phyloP scores from a whole-genome alignment of 2,329 filamentous ascomycete genomes.

The Chrysosporium keratinophilum region DNA sequence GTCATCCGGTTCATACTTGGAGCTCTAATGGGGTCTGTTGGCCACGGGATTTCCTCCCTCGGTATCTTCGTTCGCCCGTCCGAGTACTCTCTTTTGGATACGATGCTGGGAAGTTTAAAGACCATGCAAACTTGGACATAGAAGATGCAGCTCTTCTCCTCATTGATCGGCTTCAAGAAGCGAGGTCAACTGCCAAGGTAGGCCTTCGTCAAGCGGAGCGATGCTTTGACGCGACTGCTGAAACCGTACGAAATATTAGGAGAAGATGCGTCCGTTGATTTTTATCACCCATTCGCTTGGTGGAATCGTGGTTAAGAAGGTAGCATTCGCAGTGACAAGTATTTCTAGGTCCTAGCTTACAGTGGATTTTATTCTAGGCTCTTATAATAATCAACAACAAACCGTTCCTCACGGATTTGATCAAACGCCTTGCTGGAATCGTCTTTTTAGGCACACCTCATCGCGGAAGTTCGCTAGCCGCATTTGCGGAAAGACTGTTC shows the following conservation, averaged over 20 bases:
- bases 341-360: background rate
- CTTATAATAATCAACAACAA: slow-evolving; percentile 3
- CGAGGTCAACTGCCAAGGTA: slow-evolving; percentile 2
- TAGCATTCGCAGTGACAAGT: background rate
- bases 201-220: background rate
- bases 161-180: background rate
- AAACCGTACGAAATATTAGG: background rate
- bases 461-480: background rate
- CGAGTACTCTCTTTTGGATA: slow-evolving; percentile 6
- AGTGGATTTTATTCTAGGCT: background rate
- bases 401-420: background rate
- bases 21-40: slow-evolving; percentile 3
- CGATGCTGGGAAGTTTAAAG: background rate
- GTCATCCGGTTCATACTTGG: slow-evolving; percentile 5
- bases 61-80: background rate
- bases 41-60: slow-evolving; percentile 3
- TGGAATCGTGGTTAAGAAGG: slow-evolving; percentile 7
- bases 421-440: background rate
- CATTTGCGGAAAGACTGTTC: background rate
- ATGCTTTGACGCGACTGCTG: background rate
- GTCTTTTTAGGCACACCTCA: slow-evolving; percentile 7
- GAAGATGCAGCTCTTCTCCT: slow-evolving; percentile 3
- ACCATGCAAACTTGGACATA: slow-evolving; percentile 1
- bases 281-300: slow-evolving; percentile 3
- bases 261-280: slow-evolving; percentile 3